Percentiles rank a stretch among this genome's conserved stretches.
These are phyloP conservation scores for Sungouiozyma intestinalis DNA, from an alignment of 805 yeast species.

Conservation along the genomic window DNA sequence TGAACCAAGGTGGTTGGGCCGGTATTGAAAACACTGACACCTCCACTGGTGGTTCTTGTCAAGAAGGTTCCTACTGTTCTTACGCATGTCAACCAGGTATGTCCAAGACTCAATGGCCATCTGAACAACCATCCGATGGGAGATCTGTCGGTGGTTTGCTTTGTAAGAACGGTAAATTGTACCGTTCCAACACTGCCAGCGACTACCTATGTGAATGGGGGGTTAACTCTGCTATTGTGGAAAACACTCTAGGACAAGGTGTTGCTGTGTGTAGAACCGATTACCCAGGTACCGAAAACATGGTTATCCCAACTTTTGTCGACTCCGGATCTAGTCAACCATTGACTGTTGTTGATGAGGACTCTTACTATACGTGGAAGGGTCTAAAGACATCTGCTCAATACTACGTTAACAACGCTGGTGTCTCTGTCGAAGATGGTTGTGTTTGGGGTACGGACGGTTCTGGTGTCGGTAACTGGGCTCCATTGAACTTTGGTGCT, in stretches of 20 bases:
- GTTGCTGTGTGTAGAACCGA: constrained; percentile 97
- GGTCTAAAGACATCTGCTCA: constrained; percentile 85
- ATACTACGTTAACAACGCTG: constrained; percentile 96
- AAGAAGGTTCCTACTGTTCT: constrained; percentile 90
- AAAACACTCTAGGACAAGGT: constrained; percentile 47
- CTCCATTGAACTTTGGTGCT: constrained; percentile 92
- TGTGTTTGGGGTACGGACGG: constrained; percentile 87
- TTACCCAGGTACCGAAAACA: constrained; percentile 98
- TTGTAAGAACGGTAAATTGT: constrained; percentile 77
- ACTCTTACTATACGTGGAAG: constrained; percentile 69
- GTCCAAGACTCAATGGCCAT: constrained; percentile 99
- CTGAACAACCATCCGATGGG: constrained; percentile 79
- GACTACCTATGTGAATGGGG: constrained; percentile 90
- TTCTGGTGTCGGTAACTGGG: constrained; percentile 93
- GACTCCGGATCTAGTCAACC: constrained; percentile 56
- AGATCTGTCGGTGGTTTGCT: constrained; percentile 88
- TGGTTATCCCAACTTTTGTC: constrained; percentile 88
- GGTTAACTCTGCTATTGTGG: constrained; percentile 56
- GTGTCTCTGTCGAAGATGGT: constrained; percentile 83
- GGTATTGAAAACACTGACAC: constrained; percentile 33
- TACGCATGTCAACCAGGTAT: constrained; percentile 98
- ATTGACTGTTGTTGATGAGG: constrained; percentile 73
- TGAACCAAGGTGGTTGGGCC: constrained; percentile 43
- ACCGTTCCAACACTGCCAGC: constrained; percentile 64
- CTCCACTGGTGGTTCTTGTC: constrained; percentile 58